These are phyloP conservation scores for Suillus subalutaceus DNA, from an alignment of 768 basidiomycete species.

Conservation along the genomic window DNA sequence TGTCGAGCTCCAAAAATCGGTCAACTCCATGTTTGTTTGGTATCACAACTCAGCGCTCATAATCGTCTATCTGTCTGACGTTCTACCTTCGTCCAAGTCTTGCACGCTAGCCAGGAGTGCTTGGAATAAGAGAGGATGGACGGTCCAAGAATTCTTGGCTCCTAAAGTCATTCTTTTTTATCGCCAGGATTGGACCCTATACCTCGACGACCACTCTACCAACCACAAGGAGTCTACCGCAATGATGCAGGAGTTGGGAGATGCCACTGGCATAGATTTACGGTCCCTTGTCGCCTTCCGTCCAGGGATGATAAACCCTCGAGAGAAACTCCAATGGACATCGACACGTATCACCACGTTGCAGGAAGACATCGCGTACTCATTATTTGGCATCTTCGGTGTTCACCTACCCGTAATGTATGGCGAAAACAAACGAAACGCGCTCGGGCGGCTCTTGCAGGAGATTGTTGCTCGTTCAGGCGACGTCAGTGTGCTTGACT, in stretches of 20 bases:
- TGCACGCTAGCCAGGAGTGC: not conserved
- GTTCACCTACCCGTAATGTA: not conserved
- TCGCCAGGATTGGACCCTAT: constrained; percentile 23
- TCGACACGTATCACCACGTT: not conserved
- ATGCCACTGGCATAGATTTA: not conserved
- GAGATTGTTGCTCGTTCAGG: constrained; percentile 13
- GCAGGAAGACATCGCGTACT: not conserved
- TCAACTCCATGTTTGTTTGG: constrained; percentile 34
- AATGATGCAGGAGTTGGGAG: not conserved
- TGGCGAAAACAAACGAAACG: not conserved
- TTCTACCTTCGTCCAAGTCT: constrained; percentile 7
- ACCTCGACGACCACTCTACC: not conserved
- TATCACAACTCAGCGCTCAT: constrained; percentile 28
- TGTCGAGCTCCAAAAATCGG: constrained; percentile 28
- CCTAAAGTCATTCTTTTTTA: constrained; percentile 31
- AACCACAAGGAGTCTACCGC: not conserved
- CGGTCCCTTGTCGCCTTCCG: not conserved
- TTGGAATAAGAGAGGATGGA: constrained; percentile 31
- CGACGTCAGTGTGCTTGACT: constrained; percentile 21
- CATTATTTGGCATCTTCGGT: not conserved
- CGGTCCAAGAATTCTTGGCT: constrained; percentile 30
- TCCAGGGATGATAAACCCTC: not conserved
- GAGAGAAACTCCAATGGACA: not conserved
- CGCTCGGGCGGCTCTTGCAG: constrained; percentile 13
- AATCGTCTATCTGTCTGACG: constrained; percentile 29